Conservation (phyloP, 1,139 yeast species). For the Saccharomyces hybrid region DNA sequence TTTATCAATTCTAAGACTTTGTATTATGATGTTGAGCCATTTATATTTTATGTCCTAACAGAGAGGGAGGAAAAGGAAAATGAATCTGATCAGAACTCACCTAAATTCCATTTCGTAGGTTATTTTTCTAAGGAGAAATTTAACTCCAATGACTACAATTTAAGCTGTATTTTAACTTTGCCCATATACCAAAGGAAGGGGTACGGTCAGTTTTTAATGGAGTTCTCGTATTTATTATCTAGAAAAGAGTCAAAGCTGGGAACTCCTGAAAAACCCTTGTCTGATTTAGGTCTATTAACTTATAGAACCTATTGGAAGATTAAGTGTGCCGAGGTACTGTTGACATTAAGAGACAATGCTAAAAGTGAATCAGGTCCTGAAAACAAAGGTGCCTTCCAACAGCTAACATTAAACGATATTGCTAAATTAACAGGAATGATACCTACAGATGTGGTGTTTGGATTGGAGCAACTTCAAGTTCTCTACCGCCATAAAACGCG, state of each 20-base stretch:
- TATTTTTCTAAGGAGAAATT: constrained; percentile 87
- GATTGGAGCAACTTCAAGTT: constrained; percentile 68
- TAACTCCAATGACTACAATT: constrained; percentile 66
- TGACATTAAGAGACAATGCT: background rate
- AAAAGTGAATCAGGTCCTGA: background rate
- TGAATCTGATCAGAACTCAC: constrained; percentile 7
- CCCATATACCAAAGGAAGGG: constrained; percentile 88
- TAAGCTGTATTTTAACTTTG: constrained; percentile 82
- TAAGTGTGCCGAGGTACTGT: constrained; percentile 41
- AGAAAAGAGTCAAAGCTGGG: constrained; percentile 73
- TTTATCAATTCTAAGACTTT: constrained; percentile 86
- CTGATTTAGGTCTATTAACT: constrained; percentile 77
- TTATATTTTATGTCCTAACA: constrained; percentile 76
- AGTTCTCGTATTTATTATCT: constrained; percentile 76
- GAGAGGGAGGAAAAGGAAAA: constrained; percentile 45
- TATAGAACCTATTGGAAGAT: constrained; percentile 84
- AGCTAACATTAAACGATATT: constrained; percentile 50
- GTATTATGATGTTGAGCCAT: constrained; percentile 93
- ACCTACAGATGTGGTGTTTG: constrained; percentile 78
- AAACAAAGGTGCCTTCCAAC: background rate
- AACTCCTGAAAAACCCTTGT: constrained; percentile 90
- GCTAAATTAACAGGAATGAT: constrained; percentile 77
- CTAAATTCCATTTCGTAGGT: constrained; percentile 75
- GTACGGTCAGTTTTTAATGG: constrained; percentile 81
- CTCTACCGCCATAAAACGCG: constrained; percentile 28